These are phyloP conservation scores for Angomonas desouzai DNA, from an alignment of 208 protist species.

Conservation along the genomic window DNA sequence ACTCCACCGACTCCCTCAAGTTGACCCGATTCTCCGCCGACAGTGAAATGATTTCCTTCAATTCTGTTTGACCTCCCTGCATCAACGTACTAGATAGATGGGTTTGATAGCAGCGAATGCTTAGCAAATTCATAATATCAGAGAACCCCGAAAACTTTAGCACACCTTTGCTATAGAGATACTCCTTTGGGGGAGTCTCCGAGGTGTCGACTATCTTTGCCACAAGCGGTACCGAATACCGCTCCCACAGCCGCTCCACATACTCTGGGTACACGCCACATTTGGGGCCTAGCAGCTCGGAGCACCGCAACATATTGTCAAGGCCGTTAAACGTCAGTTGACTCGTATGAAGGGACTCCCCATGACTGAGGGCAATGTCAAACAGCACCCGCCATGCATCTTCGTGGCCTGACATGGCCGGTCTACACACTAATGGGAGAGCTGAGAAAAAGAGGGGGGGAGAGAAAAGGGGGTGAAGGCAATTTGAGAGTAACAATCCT, in stretches of 20 bases:
- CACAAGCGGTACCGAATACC: not conserved
- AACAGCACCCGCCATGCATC: constrained; percentile 77
- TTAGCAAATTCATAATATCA: constrained; percentile 84
- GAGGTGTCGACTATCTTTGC: constrained; percentile 1
- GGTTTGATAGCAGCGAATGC: constrained; percentile 77
- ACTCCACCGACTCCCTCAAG: constrained; percentile 58
- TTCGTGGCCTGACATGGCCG: constrained; percentile 17
- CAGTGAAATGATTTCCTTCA: constrained; percentile 47
- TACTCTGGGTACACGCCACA: constrained; percentile 71
- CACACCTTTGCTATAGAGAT: constrained; percentile 16
- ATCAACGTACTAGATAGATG: constrained; percentile 29
- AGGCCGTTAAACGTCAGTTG: constrained; percentile 52
- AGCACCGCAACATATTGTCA: constrained; percentile 50
- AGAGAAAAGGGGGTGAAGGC: constrained; percentile 10
- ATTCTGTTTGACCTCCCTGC: constrained; percentile 14
- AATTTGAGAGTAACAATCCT: too few relatives aligned
- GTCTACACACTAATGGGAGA: not conserved
- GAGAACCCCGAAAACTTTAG: constrained; percentile 74
- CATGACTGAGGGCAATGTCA: constrained; percentile 82
- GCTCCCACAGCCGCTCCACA: constrained; percentile 66
- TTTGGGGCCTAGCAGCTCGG: constrained; percentile 47
- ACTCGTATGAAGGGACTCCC: constrained; percentile 33
- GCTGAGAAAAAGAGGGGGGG: not conserved
- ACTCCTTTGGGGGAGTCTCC: constrained; percentile 3
- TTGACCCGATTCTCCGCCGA: constrained; percentile 62